Base-by-base conservation (phyloP, 305 asterid species). In the Solanum hybrid region DNA sequence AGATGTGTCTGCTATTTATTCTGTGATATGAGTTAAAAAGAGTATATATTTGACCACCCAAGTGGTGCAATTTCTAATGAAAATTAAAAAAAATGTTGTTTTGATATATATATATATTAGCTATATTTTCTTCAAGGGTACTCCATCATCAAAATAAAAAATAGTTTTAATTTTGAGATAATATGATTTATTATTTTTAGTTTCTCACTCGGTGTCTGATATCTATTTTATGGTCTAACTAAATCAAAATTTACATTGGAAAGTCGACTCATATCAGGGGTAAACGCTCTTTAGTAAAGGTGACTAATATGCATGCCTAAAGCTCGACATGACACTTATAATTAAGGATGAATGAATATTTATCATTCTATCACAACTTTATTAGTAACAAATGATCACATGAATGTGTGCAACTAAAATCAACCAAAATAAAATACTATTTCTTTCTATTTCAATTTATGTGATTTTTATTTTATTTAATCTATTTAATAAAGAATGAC, bases 401-500 rank as follows among this genome's bases (percentile, higher is more conserved):
- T 75, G n/a, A 75, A 75, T 14, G 6, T 29, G 11, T 29, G 79
- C 36, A 17, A 20, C 24, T 57, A 1, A 17, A 57, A 57, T 17
- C 70, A 17, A 57, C 24, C 10, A 57, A 57, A 57, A 57, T 57
- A 20, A 57, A 57, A 0, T 57, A 7, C 11, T 20, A 57, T 57
- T 57, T 57, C 4, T 57, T 57, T 57, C 70, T 57, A 17, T 57
- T 0, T 57, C 24, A 57, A 57, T 57, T 57, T 57, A 57, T 57
- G 4, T 57, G 0, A 17, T 17, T 17, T 45, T 1, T 3, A 4
- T 51, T 51, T 15, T 1, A 15, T 2, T 57, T 7, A 57, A 0
- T 57, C 2, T 57, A 0, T 57, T 57, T 17, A 57, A 57, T 57
- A 57, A 17, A 17, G 0, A 57, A 17, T 57, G 24, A 57, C 4